phyloP scores from a whole-genome alignment of 345 rosid species.

The Brassica napus region Da-Ae NC_063448.1:39030001-39030500 shows the following conservation, averaged over 20 bases:
- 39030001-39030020: not conserved
- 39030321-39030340: not conserved
- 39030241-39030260: not conserved
- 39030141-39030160: constrained; percentile 14
- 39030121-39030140: constrained; percentile 18
- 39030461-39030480: not conserved
- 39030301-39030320: not conserved
- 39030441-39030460: not conserved
- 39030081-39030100: constrained; percentile 10
- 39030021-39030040: not conserved
- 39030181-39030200: not conserved
- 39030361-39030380: not conserved
- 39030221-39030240: not conserved
- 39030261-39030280: not conserved
- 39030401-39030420: not conserved
- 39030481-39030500: constrained; percentile 9
- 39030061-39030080: constrained; percentile 9
- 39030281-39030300: not conserved
- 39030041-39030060: not conserved
- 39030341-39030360: not conserved
- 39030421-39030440: constrained; percentile 3
- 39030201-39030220: not conserved
- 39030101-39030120: not conserved
- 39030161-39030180: not conserved
- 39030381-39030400: not conserved